phyloP scores from a whole-genome alignment of 306 rosid genomes.

The Urtica urens region DNA sequence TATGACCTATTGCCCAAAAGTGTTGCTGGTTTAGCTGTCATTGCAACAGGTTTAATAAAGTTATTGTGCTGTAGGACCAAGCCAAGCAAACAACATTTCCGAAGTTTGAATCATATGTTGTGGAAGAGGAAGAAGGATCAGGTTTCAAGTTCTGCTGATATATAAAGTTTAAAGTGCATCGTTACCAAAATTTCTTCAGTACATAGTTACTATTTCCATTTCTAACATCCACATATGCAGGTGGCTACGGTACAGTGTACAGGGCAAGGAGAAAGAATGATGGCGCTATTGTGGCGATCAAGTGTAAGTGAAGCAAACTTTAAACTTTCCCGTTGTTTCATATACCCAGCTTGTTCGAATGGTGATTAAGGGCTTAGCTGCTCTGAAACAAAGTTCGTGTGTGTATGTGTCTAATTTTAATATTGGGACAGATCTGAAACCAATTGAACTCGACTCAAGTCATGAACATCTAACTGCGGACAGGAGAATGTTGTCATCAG shows the following conservation, averaged over 20 bases:
- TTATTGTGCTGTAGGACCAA: slow-evolving; percentile 32
- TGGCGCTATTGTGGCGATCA: slow-evolving; percentile 49
- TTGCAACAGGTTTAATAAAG: slow-evolving; percentile 2
- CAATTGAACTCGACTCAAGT: not conserved
- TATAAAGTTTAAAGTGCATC: not conserved
- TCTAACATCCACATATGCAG: slow-evolving; percentile 22
- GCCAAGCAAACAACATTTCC: slow-evolving; percentile 38
- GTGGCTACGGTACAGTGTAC: slow-evolving; percentile 79
- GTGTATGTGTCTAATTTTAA: too few relatives aligned
- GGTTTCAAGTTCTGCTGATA: slow-evolving; percentile 25
- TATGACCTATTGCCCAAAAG: slow-evolving; percentile 1
- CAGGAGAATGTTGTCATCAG: not conserved
- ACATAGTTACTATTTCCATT: not conserved
- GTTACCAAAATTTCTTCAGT: not conserved
- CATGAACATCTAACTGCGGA: too few relatives aligned
- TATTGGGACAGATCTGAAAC: not conserved
- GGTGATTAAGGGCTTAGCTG: too few relatives aligned
- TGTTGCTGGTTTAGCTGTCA: not conserved
- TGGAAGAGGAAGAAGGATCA: slow-evolving; percentile 77
- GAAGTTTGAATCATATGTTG: slow-evolving; percentile 31
- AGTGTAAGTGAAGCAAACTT: slow-evolving; percentile 30
- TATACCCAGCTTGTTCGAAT: too few relatives aligned
- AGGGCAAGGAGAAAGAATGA: slow-evolving; percentile 43
- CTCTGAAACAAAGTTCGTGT: too few relatives aligned
- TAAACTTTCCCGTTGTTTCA: not conserved